Conservation (phyloP, 352 stramenopile species). For the Phytopythium chamaehyphon region DNA sequence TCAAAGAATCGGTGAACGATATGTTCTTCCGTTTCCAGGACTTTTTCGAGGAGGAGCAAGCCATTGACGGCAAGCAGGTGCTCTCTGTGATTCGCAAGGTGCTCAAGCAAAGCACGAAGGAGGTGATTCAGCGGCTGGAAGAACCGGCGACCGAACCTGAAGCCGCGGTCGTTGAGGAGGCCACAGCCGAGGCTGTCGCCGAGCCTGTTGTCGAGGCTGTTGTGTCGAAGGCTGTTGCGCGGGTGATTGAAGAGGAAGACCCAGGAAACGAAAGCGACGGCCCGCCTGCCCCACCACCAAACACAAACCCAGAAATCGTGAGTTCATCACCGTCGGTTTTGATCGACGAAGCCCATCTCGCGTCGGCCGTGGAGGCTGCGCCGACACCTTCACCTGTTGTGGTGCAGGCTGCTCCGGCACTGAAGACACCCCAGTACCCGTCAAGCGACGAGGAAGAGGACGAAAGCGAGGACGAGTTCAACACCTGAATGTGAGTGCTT, state of each 20-base stretch:
- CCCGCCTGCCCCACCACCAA: constrained; percentile 24
- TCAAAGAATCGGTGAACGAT: constrained; percentile 77
- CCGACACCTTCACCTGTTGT: background rate
- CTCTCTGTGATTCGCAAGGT: constrained; percentile 72
- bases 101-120: constrained; percentile 73
- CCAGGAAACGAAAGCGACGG: constrained; percentile 34
- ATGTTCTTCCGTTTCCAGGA: constrained; percentile 85
- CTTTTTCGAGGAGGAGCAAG: constrained; percentile 62
- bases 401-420: background rate
- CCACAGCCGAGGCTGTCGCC: too few species aligned
- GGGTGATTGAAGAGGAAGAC: constrained; percentile 9
- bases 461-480: constrained; percentile 26
- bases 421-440: constrained; percentile 15
- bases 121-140: constrained; percentile 53
- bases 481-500: constrained; percentile 10
- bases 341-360: constrained; percentile 3
- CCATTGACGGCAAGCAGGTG: constrained; percentile 65
- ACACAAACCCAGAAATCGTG: constrained; percentile 7
- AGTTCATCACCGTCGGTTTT: background rate
- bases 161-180: constrained; percentile 4
- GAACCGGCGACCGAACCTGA: constrained; percentile 11
- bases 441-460: constrained; percentile 31
- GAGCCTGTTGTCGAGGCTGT: too few species aligned
- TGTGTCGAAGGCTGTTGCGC: too few species aligned
- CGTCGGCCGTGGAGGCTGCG: constrained; percentile 5